A percentile compares a stretch with the other conserved stretches of the same genome.
Conservation (phyloP, 73 alveolate genomes). For the Paramecium pentaurelia region DNA sequence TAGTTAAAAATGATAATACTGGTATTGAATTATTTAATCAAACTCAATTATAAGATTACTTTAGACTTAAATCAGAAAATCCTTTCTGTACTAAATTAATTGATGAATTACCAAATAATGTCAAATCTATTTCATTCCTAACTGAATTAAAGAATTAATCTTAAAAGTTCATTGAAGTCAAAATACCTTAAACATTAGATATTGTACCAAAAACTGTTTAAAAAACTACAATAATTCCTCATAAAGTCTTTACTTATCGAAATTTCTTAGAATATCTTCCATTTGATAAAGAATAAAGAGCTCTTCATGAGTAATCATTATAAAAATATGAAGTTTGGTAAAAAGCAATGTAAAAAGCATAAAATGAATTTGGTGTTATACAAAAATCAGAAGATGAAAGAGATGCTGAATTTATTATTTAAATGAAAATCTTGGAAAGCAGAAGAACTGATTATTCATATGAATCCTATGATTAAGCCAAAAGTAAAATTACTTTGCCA, state of each 20-base stretch:
- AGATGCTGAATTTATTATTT: slow-evolving; percentile 59
- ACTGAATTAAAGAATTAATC: slow-evolving; percentile 37
- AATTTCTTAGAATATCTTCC: slow-evolving; percentile 52
- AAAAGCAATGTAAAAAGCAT: slow-evolving; percentile 26
- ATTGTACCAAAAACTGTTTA: slow-evolving; percentile 67
- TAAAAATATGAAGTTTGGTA: not conserved
- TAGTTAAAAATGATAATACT: slow-evolving; percentile 69
- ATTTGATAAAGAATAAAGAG: slow-evolving; percentile 51
- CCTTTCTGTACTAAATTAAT: slow-evolving; percentile 44
- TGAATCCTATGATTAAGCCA: slow-evolving; percentile 54
- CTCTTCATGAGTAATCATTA: slow-evolving; percentile 35
- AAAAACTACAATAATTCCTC: slow-evolving; percentile 10
- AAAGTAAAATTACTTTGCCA: not conserved
- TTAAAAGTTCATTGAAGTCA: not conserved
- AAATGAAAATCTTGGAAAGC: slow-evolving; percentile 54
- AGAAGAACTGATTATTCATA: slow-evolving; percentile 48
- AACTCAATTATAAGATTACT: slow-evolving; percentile 67
- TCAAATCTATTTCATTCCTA: slow-evolving; percentile 24
- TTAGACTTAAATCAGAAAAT: slow-evolving; percentile 61
- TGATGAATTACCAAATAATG: slow-evolving; percentile 36
- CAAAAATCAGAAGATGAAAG: slow-evolving; percentile 62
- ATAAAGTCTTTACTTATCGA: slow-evolving; percentile 48
- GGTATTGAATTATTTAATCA: slow-evolving; percentile 69
- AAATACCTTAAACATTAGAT: slow-evolving; percentile 68
- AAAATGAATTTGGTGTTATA: slow-evolving; percentile 53